A percentile compares a stretch with the other conserved stretches of the same genome.
These are phyloP conservation scores for Globisporangium ultimum DNA, from an alignment of 352 stramenopile genomes.

Conservation along the genomic window DNA sequence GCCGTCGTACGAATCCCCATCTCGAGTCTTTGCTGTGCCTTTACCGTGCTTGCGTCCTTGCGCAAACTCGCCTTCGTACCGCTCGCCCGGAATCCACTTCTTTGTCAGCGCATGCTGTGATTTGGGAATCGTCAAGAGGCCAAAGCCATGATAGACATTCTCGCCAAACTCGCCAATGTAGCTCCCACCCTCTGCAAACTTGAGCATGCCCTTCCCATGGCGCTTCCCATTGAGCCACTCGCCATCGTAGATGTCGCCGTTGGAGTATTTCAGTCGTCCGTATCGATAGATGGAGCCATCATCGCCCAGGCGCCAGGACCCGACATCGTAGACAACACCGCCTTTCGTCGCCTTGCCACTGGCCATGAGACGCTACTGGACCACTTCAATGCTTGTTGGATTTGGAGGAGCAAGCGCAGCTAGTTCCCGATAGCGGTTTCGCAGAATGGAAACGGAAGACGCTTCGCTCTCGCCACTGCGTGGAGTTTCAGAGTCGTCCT, in stretches of 20 bases:
- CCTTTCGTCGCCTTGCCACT: too few relatives aligned
- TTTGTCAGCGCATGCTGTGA: slow-evolving; percentile 63
- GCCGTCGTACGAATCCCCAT: slow-evolving; percentile 52
- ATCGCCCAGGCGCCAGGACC: slow-evolving; percentile 65
- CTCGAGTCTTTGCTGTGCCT: slow-evolving; percentile 32
- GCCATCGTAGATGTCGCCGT: slow-evolving; percentile 78
- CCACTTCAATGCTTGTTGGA: too few relatives aligned
- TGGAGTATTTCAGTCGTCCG: slow-evolving; percentile 66
- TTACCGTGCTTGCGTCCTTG: slow-evolving; percentile 50
- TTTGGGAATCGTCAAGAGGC: slow-evolving; percentile 43
- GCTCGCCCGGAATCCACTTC: slow-evolving; percentile 50
- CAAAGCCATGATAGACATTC: slow-evolving; percentile 65
- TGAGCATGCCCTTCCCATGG: slow-evolving; percentile 55
- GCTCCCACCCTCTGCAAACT: slow-evolving; percentile 26
- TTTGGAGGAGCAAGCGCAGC: too few relatives aligned
- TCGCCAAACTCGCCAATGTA: slow-evolving; percentile 56
- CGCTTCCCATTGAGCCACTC: slow-evolving; percentile 85
- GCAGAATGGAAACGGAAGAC: too few relatives aligned
- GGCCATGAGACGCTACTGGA: too few relatives aligned
- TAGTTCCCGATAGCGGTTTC: too few relatives aligned
- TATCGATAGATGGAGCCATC: slow-evolving; percentile 73
- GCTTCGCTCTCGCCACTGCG: neutral
- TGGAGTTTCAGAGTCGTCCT: neutral
- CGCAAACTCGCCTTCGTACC: slow-evolving; percentile 66
- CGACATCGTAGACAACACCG: slow-evolving; percentile 57